Conservation (phyloP, 108 stramenopile genomes). For the Craspedostauros australis region DNA sequence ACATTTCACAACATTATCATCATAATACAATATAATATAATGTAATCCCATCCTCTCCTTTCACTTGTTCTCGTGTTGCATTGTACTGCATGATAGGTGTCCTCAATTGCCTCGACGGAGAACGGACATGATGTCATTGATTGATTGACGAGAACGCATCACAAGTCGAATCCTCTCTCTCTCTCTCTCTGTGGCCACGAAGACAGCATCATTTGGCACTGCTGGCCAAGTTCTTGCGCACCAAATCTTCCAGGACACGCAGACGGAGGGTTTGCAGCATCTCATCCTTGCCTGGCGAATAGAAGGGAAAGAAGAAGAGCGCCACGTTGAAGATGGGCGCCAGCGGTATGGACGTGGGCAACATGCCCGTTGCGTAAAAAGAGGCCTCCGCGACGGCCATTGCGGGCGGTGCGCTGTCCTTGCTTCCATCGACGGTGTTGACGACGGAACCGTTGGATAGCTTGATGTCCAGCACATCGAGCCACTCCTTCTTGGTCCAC, state of each 20-base stretch:
- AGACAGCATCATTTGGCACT: too few relatives aligned
- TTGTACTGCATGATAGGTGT: too few relatives aligned
- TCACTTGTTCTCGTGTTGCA: too few relatives aligned
- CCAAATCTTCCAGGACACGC: slow-evolving; percentile 4
- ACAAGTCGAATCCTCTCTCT: too few relatives aligned
- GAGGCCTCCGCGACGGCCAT: slow-evolving; percentile 6
- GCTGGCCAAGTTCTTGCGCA: slow-evolving; percentile 10
- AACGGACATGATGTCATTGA: too few relatives aligned
- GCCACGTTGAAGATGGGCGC: slow-evolving; percentile 16
- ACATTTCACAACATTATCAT: too few relatives aligned
- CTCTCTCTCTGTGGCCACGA: too few relatives aligned
- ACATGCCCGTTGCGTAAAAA: slow-evolving; percentile 23
- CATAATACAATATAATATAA: too few relatives aligned
- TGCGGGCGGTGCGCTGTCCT: too few relatives aligned
- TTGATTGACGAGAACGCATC: too few relatives aligned
- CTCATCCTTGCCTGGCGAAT: slow-evolving; percentile 12
- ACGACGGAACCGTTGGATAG: neutral
- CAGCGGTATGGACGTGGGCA: slow-evolving; percentile 15
- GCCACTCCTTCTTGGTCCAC: slow-evolving; percentile 21
- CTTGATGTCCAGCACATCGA: slow-evolving; percentile 12
- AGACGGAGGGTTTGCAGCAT: slow-evolving; percentile 19
- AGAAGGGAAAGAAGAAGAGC: slow-evolving; percentile 12
- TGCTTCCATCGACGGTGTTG: neutral
- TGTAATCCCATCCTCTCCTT: too few relatives aligned
- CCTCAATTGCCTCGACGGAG: too few relatives aligned